Conservation (phyloP, 148 eudicot species). For the Mesembryanthemum crystallinum region DNA sequence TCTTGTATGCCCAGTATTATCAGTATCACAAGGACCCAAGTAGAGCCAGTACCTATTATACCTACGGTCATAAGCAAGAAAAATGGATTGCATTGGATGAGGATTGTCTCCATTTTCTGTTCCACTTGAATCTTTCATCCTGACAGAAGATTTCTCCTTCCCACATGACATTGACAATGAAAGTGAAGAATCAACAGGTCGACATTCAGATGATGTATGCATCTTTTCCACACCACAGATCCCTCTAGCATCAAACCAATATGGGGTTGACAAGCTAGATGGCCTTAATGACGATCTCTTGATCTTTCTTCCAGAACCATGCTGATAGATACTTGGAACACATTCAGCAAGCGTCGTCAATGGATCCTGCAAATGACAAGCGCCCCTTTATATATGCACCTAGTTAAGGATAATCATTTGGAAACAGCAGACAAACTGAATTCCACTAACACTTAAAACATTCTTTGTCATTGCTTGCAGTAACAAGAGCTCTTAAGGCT, state of each 20-base stretch:
- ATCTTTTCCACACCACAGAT: slow-evolving; percentile 22
- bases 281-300: slow-evolving; percentile 57
- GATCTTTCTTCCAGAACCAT: slow-evolving; percentile 79
- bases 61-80: slow-evolving; percentile 88
- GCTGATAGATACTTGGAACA: slow-evolving; percentile 48
- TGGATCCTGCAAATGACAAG: slow-evolving; percentile 52
- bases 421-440: slow-evolving; percentile 6
- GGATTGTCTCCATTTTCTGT: slow-evolving; percentile 35
- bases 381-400: too few species aligned
- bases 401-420: neutral
- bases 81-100: slow-evolving; percentile 91
- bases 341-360: slow-evolving; percentile 27
- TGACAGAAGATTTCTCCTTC: slow-evolving; percentile 33
- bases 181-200: slow-evolving; percentile 76
- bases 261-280: slow-evolving; percentile 23
- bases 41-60: slow-evolving; percentile 96
- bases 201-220: slow-evolving; percentile 31
- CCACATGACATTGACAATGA: slow-evolving; percentile 34
- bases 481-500: neutral
- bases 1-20: slow-evolving; percentile 84
- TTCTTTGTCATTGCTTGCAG: too few species aligned
- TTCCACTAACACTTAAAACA: too few species aligned
- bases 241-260: slow-evolving; percentile 28
- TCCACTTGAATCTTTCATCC: slow-evolving; percentile 25
- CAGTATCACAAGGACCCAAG: slow-evolving; percentile 83